Evolutionary conservation across 208 protist genomes (phyloP).

Genomic region (Acanthamoeba lenticulata): DNA sequence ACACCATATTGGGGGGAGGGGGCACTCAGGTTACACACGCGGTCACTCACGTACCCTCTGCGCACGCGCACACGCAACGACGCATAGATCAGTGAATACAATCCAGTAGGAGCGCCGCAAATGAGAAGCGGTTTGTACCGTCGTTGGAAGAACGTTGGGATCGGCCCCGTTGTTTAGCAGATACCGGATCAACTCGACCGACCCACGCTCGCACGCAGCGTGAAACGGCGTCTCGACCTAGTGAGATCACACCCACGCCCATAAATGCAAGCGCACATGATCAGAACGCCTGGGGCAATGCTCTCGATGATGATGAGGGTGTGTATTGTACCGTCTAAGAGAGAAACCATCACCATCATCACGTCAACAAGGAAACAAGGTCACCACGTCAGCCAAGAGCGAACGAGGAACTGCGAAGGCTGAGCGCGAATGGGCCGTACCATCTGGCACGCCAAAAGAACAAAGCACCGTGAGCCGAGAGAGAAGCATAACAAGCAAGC

Average conservation of each 20-base stretch:
- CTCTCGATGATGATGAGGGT: too few species aligned
- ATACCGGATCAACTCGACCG: constrained; percentile 19
- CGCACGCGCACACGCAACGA: not conserved
- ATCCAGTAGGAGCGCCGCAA: not conserved
- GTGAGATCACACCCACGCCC: not conserved
- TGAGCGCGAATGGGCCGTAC: not conserved
- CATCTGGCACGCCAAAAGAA: too few species aligned
- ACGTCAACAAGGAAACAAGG: too few species aligned
- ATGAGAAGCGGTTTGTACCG: not conserved
- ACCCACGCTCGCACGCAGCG: not conserved
- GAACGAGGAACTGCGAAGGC: too few species aligned
- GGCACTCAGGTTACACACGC: not conserved
- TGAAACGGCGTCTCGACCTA: constrained; percentile 8
- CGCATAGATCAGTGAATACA: not conserved
- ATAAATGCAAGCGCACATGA: too few species aligned
- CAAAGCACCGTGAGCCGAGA: too few species aligned
- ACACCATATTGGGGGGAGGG: not conserved
- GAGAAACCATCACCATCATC: too few species aligned
- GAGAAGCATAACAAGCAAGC: not conserved
- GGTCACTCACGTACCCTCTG: not conserved
- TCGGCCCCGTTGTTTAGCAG: constrained; percentile 29
- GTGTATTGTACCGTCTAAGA: too few species aligned
- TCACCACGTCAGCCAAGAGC: too few species aligned
- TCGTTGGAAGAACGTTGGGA: constrained; percentile 16
- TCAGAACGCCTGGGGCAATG: too few species aligned